Base-by-base conservation (phyloP, 768 basidiomycete species). In the Tricholoma sp. region DNA sequence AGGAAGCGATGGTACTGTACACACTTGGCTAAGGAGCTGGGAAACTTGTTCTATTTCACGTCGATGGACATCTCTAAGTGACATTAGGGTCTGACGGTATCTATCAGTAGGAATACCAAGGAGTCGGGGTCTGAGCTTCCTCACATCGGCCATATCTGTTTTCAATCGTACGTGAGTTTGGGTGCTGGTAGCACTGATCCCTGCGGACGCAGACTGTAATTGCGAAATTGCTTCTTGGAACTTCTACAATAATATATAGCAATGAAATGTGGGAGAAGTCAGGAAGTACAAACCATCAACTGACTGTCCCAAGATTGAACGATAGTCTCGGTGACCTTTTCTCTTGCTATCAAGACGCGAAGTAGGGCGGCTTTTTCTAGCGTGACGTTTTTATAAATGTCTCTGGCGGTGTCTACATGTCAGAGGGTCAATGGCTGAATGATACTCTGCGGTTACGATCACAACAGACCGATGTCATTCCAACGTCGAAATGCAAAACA, bases 401-500 rank as follows among this genome's bases (percentile, higher is more conserved):
- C 80, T 60, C 78, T 80, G 6, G 89, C 88, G 15, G 74, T 72
- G 56, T 88, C 85, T 88, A 52, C 29, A 33, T 17, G 29, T 9
- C 18, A 32, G 32, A 9, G 33, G n/a, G 20, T 61, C 54, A 48
- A 57, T 55, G 42, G 55, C 28, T 33, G 8, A 39, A 31, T 36
- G 39, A 6, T 51, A 17, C 44, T 37, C 32, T 51, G 32, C n/a
- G 10, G 50, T 9, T 29, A 44, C 4, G 34, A 50, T 31, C 31
- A 15, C 24, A 24, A 51, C 68, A 51, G 63, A 86, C 89, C 89
- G 39, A 89, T 85, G 61, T 90, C 89, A 60, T 84, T 80, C 85
- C 85, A 86, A 44, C 82, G 77, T 54, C 82, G 77, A 69, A 85
- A 90, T 3, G 87, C 85, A 67, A 82, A 83, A 68, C 89, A 91